Evolutionary conservation across 805 yeast genomes (phyloP).

Genomic region (Candida michaelii): DNA sequence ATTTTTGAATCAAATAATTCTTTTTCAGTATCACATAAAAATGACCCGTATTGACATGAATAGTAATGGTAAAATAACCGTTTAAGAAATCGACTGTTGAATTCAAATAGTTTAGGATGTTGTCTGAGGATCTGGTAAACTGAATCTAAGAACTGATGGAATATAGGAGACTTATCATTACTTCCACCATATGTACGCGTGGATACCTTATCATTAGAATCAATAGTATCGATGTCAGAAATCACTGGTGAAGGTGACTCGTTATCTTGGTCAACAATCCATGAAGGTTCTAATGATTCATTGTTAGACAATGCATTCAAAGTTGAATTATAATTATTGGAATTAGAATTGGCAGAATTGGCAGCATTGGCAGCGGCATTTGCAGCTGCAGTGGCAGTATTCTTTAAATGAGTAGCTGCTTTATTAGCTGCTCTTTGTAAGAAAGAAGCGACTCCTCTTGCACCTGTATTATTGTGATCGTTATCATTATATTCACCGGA

Average conservation of each 20-base stretch:
- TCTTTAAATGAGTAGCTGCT: constrained; percentile 43
- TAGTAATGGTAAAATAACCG: constrained; percentile 83
- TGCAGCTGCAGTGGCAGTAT: constrained; percentile 31
- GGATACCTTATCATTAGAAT: constrained; percentile 2
- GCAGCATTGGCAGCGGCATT: constrained; percentile 11
- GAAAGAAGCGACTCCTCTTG: constrained; percentile 33
- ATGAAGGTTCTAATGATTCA: constrained; percentile 1
- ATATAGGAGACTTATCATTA: constrained; percentile 69
- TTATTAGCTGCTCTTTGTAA: constrained; percentile 42
- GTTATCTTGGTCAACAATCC: constrained; percentile 1
- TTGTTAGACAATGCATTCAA: background rate
- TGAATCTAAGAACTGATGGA: constrained; percentile 91
- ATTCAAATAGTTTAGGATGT: constrained; percentile 74
- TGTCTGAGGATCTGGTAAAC: constrained; percentile 77
- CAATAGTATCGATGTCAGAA: constrained; percentile 2
- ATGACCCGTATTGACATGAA: constrained; percentile 94
- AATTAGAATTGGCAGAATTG: constrained; percentile 8
- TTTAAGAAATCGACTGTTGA: constrained; percentile 83
- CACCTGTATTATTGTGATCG: constrained; percentile 20
- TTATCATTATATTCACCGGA: constrained; percentile 10
- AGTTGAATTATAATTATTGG: constrained; percentile 6
- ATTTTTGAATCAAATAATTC: constrained; percentile 48
- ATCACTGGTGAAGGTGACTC: constrained; percentile 1
- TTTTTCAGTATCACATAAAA: constrained; percentile 70
- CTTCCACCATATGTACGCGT: constrained; percentile 32